These are phyloP conservation scores for Trichoderma sp. DNA, from an alignment of 2,329 filamentous ascomycete species.

Conservation along the genomic window DNA sequence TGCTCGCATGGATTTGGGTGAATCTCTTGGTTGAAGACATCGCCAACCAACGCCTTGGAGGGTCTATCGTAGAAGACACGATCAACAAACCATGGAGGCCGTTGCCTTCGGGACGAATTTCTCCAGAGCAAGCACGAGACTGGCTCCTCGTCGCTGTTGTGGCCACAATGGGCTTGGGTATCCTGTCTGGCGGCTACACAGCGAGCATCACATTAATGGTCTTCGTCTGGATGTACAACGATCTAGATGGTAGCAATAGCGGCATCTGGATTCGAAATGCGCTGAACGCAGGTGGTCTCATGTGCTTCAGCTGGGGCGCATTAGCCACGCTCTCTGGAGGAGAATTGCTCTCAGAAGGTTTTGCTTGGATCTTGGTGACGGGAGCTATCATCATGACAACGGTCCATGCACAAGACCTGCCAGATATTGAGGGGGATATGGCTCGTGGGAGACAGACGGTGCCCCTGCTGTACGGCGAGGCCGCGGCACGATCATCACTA, in stretches of 20 bases:
- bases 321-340: slow-evolving; percentile 22
- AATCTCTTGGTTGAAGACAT: slow-evolving; percentile 31
- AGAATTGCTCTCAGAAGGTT: slow-evolving; percentile 19
- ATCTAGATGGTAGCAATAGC: slow-evolving; percentile 29
- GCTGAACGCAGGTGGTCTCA: slow-evolving; percentile 30
- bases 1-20: slow-evolving; percentile 30
- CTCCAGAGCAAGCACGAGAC: slow-evolving; percentile 27
- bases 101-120: slow-evolving; percentile 27
- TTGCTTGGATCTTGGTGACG: slow-evolving; percentile 27
- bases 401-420: slow-evolving; percentile 30
- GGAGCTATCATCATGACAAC: slow-evolving; percentile 29
- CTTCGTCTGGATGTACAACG: slow-evolving; percentile 34
- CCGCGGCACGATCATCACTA: slow-evolving; percentile 21
- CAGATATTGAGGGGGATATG: slow-evolving; percentile 30
- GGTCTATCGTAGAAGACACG: slow-evolving; percentile 29
- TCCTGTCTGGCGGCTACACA: slow-evolving; percentile 21
- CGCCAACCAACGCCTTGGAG: slow-evolving; percentile 29
- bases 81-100: slow-evolving; percentile 36
- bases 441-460: slow-evolving; percentile 29
- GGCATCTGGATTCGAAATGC: slow-evolving; percentile 28
- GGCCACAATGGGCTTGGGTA: slow-evolving; percentile 21
- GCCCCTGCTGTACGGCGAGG: slow-evolving; percentile 30
- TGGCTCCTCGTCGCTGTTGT: slow-evolving; percentile 28
- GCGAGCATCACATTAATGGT: slow-evolving; percentile 28
- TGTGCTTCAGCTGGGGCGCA: slow-evolving; percentile 32